phyloP scores from a whole-genome alignment of 805 yeast genomes.

The Metschnikowia santaceciliae region DNA sequence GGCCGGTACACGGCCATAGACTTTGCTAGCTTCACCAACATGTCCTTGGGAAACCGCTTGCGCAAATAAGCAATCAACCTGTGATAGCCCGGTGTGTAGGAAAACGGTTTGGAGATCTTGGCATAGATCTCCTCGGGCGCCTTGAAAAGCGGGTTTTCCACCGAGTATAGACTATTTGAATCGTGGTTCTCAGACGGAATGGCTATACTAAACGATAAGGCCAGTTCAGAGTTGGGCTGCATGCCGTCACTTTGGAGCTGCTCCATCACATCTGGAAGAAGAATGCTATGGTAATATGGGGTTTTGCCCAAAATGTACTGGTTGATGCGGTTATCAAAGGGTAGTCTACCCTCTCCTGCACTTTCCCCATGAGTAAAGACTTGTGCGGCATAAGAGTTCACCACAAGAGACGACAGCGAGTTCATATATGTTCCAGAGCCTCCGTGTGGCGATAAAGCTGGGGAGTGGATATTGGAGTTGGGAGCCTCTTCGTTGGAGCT shows the following conservation, averaged over 20 bases:
- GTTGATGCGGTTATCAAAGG: slow-evolving; percentile 56
- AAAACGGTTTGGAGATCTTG: slow-evolving; percentile 68
- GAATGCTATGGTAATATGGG: slow-evolving; percentile 35
- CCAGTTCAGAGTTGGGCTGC: slow-evolving; percentile 42
- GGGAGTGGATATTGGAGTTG: slow-evolving; percentile 30
- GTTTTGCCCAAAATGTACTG: slow-evolving; percentile 63
- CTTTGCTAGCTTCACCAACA: slow-evolving; percentile 77
- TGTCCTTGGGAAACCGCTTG: slow-evolving; percentile 62
- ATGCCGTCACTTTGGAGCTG: slow-evolving; percentile 41
- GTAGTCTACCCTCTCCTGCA: slow-evolving; percentile 25
- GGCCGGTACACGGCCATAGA: slow-evolving; percentile 90
- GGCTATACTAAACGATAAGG: slow-evolving; percentile 47
- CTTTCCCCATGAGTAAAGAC: background rate
- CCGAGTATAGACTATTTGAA: background rate
- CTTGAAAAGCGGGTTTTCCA: slow-evolving; percentile 26
- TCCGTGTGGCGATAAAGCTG: slow-evolving; percentile 35
- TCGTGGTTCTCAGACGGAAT: slow-evolving; percentile 3
- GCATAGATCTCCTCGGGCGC: slow-evolving; percentile 82
- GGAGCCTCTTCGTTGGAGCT: slow-evolving; percentile 39
- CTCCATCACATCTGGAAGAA: slow-evolving; percentile 59
- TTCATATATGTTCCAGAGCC: background rate
- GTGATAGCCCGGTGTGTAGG: slow-evolving; percentile 90
- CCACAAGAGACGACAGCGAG: slow-evolving; percentile 8
- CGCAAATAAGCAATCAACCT: slow-evolving; percentile 69
- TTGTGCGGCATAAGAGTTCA: slow-evolving; percentile 2